Percentiles rank a stretch among this genome's conserved stretches.
Evolutionary conservation across 2,329 filamentous ascomycete species (phyloP).

Genomic region (Cercospora sp.): DNA sequence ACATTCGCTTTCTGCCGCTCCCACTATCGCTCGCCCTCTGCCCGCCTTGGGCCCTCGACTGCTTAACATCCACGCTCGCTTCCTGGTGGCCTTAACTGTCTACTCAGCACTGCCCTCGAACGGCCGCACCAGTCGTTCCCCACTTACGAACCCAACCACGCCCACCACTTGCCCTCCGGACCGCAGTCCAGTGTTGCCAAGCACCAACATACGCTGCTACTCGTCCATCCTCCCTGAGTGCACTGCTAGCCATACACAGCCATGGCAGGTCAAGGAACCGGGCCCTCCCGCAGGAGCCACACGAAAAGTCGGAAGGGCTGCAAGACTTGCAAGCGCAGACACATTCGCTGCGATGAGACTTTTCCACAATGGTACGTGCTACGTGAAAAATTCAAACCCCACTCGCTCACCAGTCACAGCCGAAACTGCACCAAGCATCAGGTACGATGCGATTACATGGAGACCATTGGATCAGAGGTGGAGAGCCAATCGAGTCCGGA

Average conservation of each 20-base stretch:
- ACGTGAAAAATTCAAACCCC: neutral
- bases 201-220: neutral
- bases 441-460: conserved; percentile 96
- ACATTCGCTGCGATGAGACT: conserved; percentile 96
- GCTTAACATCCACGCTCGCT: conserved; percentile 1
- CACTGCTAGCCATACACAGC: conserved; percentile 10
- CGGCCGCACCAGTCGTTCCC: neutral
- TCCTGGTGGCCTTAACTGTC: neutral
- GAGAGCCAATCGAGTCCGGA: conserved; percentile 56
- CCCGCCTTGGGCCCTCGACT: neutral
- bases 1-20: conserved; percentile 17
- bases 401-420: conserved; percentile 50
- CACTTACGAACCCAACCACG: neutral
- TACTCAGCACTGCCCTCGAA: neutral
- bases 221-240: neutral
- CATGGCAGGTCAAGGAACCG: conserved; percentile 93
- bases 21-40: conserved; percentile 2
- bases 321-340: conserved; percentile 94
- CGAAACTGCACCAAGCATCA: conserved; percentile 99
- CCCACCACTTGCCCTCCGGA: neutral
- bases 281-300: conserved; percentile 87
- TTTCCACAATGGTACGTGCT: conserved; percentile 89
- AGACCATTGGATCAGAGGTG: conserved; percentile 68
- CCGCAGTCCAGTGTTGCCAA: neutral
- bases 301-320: conserved; percentile 99